phyloP scores from a whole-genome alignment of 768 basidiomycete species.

The Coprinopsis marcescibilis region DNA sequence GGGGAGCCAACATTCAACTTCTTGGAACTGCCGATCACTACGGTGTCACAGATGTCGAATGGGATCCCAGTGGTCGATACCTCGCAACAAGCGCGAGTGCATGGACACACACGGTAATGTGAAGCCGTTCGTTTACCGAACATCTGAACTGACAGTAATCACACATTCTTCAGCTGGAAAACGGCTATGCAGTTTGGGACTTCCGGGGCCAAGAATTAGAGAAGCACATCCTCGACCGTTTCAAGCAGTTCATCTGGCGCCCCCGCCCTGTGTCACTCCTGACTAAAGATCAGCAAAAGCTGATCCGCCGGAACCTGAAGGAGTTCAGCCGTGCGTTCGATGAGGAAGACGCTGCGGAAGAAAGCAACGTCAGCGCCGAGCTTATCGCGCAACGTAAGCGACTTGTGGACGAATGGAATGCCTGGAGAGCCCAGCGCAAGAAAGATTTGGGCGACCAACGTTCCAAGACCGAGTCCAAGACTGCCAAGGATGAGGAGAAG shows the following conservation, averaged over 20 bases:
- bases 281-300: conserved; percentile 81
- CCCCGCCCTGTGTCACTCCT: conserved; percentile 89
- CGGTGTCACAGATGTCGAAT: conserved; percentile 95
- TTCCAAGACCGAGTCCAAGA: conserved; percentile 23
- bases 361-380: conserved; percentile 92
- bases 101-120: conserved; percentile 91
- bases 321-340: conserved; percentile 92
- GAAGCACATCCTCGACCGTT: conserved; percentile 83
- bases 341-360: conserved; percentile 94
- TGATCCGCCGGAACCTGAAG: conserved; percentile 80
- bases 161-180: conserved; percentile 67
- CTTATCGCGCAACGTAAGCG: conserved; percentile 85
- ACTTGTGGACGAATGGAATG: conserved; percentile 98
- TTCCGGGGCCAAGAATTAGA: conserved; percentile 96
- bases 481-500: conserved; percentile 52
- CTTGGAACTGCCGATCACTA: conserved; percentile 90
- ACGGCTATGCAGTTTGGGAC: conserved; percentile 96
- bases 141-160: too few species aligned
- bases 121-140: too few species aligned
- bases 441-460: conserved; percentile 58
- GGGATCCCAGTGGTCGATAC: conserved; percentile 96
- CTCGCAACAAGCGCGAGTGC: conserved; percentile 89
- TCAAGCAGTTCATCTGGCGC: conserved; percentile 99
- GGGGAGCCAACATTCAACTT: conserved; percentile 81
- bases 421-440: conserved; percentile 78